These are phyloP conservation scores for Rhizophora mangle DNA, from an alignment of 345 rosid genomes.

Conservation along the genomic window DNA sequence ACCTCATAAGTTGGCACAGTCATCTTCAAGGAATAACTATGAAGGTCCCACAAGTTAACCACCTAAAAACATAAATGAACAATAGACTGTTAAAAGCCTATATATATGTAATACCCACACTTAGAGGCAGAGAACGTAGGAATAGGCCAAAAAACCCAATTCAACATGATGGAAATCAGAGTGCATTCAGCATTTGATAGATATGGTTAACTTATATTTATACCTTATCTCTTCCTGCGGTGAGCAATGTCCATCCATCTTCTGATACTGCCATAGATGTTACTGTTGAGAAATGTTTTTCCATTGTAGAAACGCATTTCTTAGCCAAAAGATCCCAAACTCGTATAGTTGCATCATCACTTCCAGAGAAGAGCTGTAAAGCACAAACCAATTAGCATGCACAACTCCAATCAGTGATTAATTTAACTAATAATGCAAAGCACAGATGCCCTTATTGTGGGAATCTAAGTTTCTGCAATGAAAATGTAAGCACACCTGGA, in stretches of 20 bases:
- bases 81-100: constrained; percentile 10
- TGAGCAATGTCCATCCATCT: constrained; percentile 79
- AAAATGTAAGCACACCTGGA: background rate
- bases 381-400: constrained; percentile 9
- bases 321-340: constrained; percentile 82
- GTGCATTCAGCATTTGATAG: background rate
- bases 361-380: constrained; percentile 75
- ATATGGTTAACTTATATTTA: background rate
- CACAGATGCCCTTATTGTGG: no score
- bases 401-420: background rate
- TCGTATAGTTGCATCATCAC: constrained; percentile 82
- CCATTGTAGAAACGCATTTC: constrained; percentile 65
- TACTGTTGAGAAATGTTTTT: constrained; percentile 80
- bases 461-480: background rate
- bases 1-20: constrained; percentile 81
- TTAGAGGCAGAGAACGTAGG: background rate
- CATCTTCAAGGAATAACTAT: constrained; percentile 60
- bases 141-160: background rate
- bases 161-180: constrained; percentile 3
- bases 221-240: constrained; percentile 94
- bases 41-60: constrained; percentile 91
- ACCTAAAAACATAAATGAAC: constrained; percentile 49
- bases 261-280: constrained; percentile 74
- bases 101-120: background rate
- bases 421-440: background rate